Conservation (phyloP, 768 basidiomycete genomes). For the Steccherinum ochraceum region DNA sequence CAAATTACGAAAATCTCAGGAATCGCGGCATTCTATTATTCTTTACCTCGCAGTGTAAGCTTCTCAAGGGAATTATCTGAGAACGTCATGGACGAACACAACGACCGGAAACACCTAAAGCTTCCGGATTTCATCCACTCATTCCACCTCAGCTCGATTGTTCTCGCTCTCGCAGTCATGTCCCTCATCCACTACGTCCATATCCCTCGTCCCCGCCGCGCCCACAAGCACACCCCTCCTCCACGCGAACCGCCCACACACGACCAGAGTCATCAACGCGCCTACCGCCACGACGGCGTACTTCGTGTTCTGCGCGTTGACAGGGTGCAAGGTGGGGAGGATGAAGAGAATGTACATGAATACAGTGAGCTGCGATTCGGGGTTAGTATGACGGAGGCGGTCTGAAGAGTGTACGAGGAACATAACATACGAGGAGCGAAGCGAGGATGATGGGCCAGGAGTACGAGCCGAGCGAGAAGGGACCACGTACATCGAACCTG, state of each 20-base stretch:
- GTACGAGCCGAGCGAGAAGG: slow-evolving; percentile 46
- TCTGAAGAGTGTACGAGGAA: background rate
- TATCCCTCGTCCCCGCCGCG: background rate
- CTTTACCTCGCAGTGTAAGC: no score
- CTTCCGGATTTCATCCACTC: no score
- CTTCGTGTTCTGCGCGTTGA: slow-evolving; percentile 48
- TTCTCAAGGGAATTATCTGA: no score
- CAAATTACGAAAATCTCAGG: no score
- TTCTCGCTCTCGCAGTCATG: background rate
- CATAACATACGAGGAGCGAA: slow-evolving; percentile 33
- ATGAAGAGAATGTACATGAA: slow-evolving; percentile 53
- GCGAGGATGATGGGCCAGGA: slow-evolving; percentile 46
- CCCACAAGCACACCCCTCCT: slow-evolving; percentile 17
- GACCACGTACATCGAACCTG: slow-evolving; percentile 41
- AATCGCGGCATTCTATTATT: no score
- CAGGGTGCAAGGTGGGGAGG: slow-evolving; percentile 48
- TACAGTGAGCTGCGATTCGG: slow-evolving; percentile 34
- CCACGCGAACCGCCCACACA: slow-evolving; percentile 41
- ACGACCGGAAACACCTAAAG: no score
- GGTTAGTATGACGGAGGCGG: background rate
- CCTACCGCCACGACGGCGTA: slow-evolving; percentile 50
- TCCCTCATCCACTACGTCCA: background rate
- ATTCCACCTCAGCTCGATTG: no score
- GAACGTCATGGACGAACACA: no score
- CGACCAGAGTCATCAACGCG: slow-evolving; percentile 38